These are phyloP conservation scores for Vaccinium vitisidaea DNA, from an alignment of 148 eudicot genomes.

Conservation along the genomic window DNA sequence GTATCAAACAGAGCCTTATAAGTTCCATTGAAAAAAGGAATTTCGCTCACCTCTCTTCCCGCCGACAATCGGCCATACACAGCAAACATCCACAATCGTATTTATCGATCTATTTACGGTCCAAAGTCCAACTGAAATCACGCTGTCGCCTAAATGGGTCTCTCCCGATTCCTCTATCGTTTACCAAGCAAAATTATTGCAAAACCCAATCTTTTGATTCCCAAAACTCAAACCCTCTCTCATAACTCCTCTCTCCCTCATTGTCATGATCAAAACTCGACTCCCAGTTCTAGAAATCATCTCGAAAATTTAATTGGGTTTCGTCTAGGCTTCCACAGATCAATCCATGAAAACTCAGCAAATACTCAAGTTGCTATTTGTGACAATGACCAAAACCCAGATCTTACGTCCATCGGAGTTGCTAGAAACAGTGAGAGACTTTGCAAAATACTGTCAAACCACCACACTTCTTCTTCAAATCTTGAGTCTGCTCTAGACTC, in stretches of 20 bases:
- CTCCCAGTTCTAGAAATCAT: slow-evolving; percentile 4
- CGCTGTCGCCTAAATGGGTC: neutral
- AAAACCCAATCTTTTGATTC: neutral
- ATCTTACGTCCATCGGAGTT: slow-evolving; percentile 17
- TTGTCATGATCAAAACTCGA: neutral
- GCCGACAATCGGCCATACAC: neutral
- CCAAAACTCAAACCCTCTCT: neutral
- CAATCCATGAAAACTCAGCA: slow-evolving; percentile 26
- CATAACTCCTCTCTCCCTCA: neutral
- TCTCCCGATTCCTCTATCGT: slow-evolving; percentile 23
- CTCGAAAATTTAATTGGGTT: neutral
- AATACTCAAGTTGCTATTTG: slow-evolving; percentile 10
- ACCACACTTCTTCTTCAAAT: slow-evolving; percentile 16
- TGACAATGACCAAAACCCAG: slow-evolving; percentile 22
- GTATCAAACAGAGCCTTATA: no score
- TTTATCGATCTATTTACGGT: neutral
- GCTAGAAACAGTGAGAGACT: slow-evolving; percentile 44
- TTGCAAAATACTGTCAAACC: slow-evolving; percentile 40
- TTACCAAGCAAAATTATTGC: neutral
- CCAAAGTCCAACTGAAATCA: neutral
- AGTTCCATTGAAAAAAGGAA: no score
- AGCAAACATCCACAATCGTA: neutral
- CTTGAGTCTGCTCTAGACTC: slow-evolving; percentile 39
- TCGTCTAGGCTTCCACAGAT: slow-evolving; percentile 22
- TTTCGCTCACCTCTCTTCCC: neutral